phyloP scores from a whole-genome alignment of 805 yeast genomes.

The Isabelozyma pseudorhagii region DNA sequence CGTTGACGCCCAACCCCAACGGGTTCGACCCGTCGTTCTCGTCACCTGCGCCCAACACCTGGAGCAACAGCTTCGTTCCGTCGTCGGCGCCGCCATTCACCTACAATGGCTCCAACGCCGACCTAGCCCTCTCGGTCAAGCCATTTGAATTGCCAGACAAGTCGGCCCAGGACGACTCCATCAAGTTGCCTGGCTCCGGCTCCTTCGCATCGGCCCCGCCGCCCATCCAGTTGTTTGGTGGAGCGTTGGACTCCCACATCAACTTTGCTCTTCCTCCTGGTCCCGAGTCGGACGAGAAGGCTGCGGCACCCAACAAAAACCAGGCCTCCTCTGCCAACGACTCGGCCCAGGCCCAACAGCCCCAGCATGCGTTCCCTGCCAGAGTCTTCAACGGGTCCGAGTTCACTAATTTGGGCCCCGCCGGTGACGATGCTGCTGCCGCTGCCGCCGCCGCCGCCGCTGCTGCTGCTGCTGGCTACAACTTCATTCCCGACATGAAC shows the following conservation, averaged over 20 bases:
- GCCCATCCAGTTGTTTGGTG: conserved; percentile 4
- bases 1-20: conserved; percentile 29
- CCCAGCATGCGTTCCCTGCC: not conserved
- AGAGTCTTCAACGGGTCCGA: not conserved
- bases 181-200: not conserved
- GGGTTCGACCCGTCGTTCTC: conserved; percentile 14
- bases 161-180: not conserved
- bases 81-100: conserved; percentile 36
- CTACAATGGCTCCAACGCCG: conserved; percentile 6
- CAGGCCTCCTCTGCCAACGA: not conserved
- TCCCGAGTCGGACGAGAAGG: not conserved
- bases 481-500: not conserved
- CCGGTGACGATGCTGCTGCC: not conserved
- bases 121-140: conserved; percentile 12
- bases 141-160: conserved; percentile 24
- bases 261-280: not conserved
- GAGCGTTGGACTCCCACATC: not conserved
- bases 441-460: not conserved
- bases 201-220: conserved; percentile 25
- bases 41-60: conserved; percentile 34
- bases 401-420: not conserved
- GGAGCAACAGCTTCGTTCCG: conserved; percentile 31
- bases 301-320: not conserved
- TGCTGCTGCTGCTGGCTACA: not conserved
- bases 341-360: not conserved